These are phyloP conservation scores for Ophiostoma perfectum DNA, from an alignment of 2,329 filamentous ascomycete genomes.

Conservation along the genomic window DNA sequence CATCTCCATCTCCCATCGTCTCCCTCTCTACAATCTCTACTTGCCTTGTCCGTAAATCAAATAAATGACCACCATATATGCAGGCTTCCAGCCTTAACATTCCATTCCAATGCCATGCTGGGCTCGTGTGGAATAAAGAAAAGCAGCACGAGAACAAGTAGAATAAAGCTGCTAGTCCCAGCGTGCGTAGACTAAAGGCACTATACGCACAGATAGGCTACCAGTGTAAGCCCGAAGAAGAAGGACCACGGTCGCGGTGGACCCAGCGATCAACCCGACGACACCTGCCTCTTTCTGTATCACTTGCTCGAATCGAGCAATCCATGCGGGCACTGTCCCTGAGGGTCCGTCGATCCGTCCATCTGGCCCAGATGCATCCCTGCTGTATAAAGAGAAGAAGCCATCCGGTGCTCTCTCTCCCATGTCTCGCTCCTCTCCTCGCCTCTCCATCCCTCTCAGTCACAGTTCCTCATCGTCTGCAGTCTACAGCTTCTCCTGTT, in stretches of 20 bases:
- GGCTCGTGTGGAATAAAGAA: too few relatives aligned
- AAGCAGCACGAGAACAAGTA: not conserved
- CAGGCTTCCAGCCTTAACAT: not conserved
- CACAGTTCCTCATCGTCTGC: not conserved
- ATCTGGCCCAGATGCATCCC: constrained; percentile 7
- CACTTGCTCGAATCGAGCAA: not conserved
- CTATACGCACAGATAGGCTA: not conserved
- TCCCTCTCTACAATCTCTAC: too few relatives aligned
- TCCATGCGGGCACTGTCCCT: not conserved
- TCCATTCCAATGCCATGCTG: not conserved
- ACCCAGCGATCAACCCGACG: constrained; percentile 12
- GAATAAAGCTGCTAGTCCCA: not conserved
- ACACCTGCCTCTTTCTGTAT: constrained; percentile 21
- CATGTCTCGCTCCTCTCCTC: not conserved
- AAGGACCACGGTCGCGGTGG: constrained; percentile 8
- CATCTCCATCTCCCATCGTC: too few relatives aligned
- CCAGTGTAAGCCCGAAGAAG: not conserved
- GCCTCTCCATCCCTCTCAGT: constrained; percentile 1
- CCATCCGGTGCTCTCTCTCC: not conserved
- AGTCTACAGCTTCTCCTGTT: not conserved
- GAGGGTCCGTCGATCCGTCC: not conserved
- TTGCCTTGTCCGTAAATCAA: too few relatives aligned
- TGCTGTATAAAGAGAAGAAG: constrained; percentile 3
- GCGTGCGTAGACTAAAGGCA: not conserved
- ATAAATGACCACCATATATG: too few relatives aligned